Conservation (phyloP, 257 asterid species). For the Solanum pinnatisectum region DNA sequence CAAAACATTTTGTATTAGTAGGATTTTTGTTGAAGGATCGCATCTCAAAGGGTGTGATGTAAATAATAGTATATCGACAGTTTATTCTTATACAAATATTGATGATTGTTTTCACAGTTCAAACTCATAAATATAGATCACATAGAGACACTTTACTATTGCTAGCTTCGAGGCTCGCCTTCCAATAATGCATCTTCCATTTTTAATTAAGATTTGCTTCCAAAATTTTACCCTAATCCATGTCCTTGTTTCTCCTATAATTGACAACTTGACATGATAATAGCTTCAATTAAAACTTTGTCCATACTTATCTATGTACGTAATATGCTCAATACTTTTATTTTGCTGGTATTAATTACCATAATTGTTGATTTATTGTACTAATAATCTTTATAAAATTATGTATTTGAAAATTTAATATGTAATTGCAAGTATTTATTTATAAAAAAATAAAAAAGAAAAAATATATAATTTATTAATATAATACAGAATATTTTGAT, state of each 20-base stretch:
- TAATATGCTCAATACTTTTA: no score
- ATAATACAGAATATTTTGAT: no score
- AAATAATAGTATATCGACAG: rapidly evolving
- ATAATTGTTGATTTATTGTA: no score
- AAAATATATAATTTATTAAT: no score
- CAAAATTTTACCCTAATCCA: neutral
- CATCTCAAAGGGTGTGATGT: neutral
- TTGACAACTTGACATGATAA: neutral
- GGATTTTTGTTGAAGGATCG: rapidly evolving
- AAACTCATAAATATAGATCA: no score
- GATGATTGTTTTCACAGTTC: no score
- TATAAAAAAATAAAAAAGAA: no score
- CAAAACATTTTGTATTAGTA: rapidly evolving
- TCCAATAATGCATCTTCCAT: neutral
- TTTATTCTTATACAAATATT: neutral
- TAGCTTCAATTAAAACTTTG: neutral
- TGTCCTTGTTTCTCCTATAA: neutral
- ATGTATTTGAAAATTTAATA: neutral
- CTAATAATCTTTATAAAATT: neutral
- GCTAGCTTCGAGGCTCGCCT: neutral
- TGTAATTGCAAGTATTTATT: neutral
- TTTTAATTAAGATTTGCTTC: neutral
- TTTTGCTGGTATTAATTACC: neutral
- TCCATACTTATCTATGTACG: neutral
- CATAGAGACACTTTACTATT: no score